Evolutionary conservation across 306 rosid genomes (phyloP).

Genomic region (Pterocarpus santalinus): DNA sequence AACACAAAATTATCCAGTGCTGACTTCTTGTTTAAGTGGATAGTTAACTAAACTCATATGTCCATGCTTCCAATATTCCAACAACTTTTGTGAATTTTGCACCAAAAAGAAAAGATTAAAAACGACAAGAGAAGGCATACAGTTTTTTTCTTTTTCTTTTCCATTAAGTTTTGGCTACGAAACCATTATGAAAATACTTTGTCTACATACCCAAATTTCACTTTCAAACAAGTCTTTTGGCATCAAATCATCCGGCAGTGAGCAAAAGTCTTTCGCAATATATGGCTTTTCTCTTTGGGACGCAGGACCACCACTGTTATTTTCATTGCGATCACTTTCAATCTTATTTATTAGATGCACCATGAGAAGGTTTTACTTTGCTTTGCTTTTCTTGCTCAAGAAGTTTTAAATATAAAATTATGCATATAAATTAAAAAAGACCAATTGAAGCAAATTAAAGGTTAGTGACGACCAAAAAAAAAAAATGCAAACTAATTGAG

Average conservation of each 20-base stretch:
- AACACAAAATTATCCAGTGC: neutral
- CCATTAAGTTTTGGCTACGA: neutral
- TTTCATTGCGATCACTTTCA: slow-evolving; percentile 24
- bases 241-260: neutral
- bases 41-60: neutral
- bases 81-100: neutral
- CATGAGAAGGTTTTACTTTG: neutral
- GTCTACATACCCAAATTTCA: neutral
- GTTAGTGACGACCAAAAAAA: too few relatives aligned
- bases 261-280: neutral
- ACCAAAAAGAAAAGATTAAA: too few relatives aligned
- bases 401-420: neutral
- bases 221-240: neutral
- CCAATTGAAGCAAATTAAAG: too few relatives aligned
- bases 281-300: neutral
- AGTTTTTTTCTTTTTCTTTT: neutral
- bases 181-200: neutral
- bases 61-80: neutral
- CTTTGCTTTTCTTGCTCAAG: neutral
- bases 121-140: neutral
- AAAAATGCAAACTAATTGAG: too few relatives aligned
- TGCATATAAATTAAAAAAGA: neutral
- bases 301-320: neutral
- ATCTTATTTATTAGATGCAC: neutral
- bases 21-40: neutral